Evolutionary conservation across 2,329 filamentous ascomycete genomes (phyloP).

Genomic region (Ceratocystis colombiana): DNA sequence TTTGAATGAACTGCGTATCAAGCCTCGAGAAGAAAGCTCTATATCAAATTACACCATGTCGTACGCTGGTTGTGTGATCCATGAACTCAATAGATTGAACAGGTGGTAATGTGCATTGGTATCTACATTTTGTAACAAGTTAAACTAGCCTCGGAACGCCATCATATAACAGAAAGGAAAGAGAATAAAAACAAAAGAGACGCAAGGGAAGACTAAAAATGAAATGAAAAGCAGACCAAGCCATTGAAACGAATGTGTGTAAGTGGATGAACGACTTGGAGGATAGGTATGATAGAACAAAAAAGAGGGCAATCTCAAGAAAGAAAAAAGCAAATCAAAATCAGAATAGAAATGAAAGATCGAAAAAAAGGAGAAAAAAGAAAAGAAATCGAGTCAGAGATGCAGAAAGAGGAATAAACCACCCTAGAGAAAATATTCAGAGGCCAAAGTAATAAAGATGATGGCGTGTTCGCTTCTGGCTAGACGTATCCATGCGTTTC

Average conservation of each 20-base stretch:
- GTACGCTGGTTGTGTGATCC: background rate
- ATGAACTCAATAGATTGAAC: background rate
- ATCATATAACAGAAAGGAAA: constrained; percentile 20
- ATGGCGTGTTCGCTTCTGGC: background rate
- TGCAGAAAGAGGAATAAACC: constrained; percentile 6
- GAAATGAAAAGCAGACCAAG: constrained; percentile 1
- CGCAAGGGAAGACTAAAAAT: constrained; percentile 15
- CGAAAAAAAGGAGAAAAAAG: background rate
- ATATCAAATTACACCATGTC: background rate
- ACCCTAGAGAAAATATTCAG: background rate
- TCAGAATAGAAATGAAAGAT: constrained; percentile 10
- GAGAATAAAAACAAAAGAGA: constrained; percentile 11
- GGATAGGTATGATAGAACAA: background rate
- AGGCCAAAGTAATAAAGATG: background rate
- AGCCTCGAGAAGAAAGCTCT: background rate
- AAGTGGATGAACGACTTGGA: constrained; percentile 1
- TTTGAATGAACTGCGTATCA: too few species aligned
- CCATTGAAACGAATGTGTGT: constrained; percentile 4
- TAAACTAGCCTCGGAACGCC: constrained; percentile 23
- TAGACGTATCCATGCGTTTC: background rate
- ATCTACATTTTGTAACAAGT: constrained; percentile 19
- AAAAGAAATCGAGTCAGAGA: constrained; percentile 3
- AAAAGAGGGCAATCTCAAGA: background rate
- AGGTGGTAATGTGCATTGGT: constrained; percentile 12
- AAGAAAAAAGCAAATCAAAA: constrained; percentile 3